These are phyloP conservation scores for Candida morakotiae DNA, from an alignment of 805 yeast species.

Conservation along the genomic window DNA sequence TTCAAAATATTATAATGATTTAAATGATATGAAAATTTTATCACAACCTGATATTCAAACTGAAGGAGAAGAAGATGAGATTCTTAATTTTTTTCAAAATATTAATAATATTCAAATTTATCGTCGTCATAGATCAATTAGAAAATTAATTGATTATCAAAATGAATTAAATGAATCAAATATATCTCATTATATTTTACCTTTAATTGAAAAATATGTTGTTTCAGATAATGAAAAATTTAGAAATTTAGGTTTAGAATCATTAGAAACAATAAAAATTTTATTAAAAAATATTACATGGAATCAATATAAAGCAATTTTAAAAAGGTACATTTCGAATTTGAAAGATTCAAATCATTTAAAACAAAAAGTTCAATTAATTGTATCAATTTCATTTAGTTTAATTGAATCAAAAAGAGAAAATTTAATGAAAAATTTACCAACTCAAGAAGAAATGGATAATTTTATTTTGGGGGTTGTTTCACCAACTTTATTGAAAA, in stretches of 20 bases:
- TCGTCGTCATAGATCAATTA: constrained; percentile 81
- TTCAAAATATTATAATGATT: constrained; percentile 38
- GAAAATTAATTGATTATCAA: constrained; percentile 52
- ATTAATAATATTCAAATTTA: constrained; percentile 80
- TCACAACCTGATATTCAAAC: constrained; percentile 41
- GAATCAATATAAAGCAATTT: constrained; percentile 75
- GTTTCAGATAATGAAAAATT: constrained; percentile 52
- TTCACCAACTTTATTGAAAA: constrained; percentile 56
- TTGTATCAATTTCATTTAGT: constrained; percentile 55
- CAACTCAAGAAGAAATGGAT: constrained; percentile 24
- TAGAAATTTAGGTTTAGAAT: constrained; percentile 61
- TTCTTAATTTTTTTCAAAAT: constrained; percentile 61
- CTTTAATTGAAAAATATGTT: constrained; percentile 80
- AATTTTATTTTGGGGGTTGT: constrained; percentile 50
- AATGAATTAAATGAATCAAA: constrained; percentile 46
- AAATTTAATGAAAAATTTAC: constrained; percentile 19
- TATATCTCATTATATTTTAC: constrained; percentile 77
- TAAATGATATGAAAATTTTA: constrained; percentile 64
- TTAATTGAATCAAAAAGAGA: constrained; percentile 29
- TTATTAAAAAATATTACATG: constrained; percentile 61
- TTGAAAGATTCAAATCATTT: constrained; percentile 36
- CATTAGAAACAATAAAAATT: constrained; percentile 57
- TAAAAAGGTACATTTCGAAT: constrained; percentile 59
- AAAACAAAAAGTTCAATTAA: constrained; percentile 54
- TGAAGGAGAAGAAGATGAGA: constrained; percentile 72